Evolutionary conservation across 2,329 filamentous ascomycete species (phyloP).

Genomic region (Fusarium sp.): DNA sequence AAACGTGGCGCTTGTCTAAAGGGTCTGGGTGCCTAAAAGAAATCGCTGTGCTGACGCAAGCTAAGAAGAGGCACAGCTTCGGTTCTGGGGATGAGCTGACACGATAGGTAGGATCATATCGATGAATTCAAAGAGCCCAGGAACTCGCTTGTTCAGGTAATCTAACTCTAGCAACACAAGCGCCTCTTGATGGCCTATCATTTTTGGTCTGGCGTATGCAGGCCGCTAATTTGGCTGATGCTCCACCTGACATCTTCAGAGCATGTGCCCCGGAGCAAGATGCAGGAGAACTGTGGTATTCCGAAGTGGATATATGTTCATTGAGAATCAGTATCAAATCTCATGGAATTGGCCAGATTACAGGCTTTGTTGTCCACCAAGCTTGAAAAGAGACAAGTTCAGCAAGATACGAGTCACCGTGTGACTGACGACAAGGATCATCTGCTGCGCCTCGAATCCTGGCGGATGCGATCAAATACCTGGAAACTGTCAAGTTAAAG

Average conservation of each 20-base stretch:
- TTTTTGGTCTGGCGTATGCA: neutral
- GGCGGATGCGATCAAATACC: neutral
- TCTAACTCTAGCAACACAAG: neutral
- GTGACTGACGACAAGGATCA: neutral
- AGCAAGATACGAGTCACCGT: neutral
- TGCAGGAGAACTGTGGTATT: neutral
- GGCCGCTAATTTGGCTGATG: neutral
- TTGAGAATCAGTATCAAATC: neutral
- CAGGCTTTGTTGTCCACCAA: accelerated
- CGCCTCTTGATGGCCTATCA: neutral
- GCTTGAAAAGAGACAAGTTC: neutral
- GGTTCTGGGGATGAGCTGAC: neutral
- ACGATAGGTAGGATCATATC: neutral
- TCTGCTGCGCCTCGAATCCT: neutral
- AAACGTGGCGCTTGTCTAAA: neutral
- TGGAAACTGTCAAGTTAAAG: neutral
- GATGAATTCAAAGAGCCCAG: neutral
- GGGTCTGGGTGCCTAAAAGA: neutral
- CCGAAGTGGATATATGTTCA: neutral
- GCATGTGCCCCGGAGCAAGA: neutral
- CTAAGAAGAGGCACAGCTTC: neutral
- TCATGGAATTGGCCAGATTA: neutral
- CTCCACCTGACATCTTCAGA: neutral
- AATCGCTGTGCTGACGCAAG: neutral
- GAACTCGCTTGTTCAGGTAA: neutral